Conservation (phyloP, 345 rosid genomes). For the Eucalyptus brandiana region DNA sequence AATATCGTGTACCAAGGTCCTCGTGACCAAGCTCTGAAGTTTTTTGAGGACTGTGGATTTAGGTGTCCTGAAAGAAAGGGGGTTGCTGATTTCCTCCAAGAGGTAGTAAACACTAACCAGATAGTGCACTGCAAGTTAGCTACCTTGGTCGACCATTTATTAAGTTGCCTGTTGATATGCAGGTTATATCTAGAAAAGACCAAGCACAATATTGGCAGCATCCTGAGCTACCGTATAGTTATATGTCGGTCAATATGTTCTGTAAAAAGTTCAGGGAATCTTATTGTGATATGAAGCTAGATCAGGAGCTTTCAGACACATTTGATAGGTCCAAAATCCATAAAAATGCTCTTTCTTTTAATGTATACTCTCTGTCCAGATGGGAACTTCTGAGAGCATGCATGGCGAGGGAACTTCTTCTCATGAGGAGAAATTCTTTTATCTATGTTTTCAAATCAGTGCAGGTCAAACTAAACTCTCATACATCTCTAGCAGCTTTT, state of each 20-base stretch:
- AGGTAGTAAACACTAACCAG: slow-evolving; percentile 5
- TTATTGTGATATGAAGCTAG: slow-evolving; percentile 9
- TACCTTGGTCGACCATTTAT: neutral
- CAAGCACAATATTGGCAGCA: slow-evolving; percentile 48
- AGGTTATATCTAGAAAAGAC: slow-evolving; percentile 63
- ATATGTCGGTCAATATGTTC: slow-evolving; percentile 25
- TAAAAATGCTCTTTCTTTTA: slow-evolving; percentile 26
- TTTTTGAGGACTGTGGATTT: slow-evolving; percentile 57
- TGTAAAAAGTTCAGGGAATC: slow-evolving; percentile 20
- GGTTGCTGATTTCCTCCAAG: slow-evolving; percentile 57
- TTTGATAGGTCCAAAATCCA: slow-evolving; percentile 21
- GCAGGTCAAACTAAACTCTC: slow-evolving; percentile 17
- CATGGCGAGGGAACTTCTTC: slow-evolving; percentile 40
- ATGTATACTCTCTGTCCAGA: slow-evolving; percentile 23
- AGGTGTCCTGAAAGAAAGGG: slow-evolving; percentile 55
- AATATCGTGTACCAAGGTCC: slow-evolving; percentile 52
- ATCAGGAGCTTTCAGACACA: slow-evolving; percentile 16
- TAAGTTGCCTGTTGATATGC: neutral
- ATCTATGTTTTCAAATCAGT: slow-evolving; percentile 36
- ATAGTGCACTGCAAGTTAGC: neutral
- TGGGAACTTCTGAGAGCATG: slow-evolving; percentile 56
- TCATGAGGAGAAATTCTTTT: slow-evolving; percentile 53
- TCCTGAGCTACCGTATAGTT: slow-evolving; percentile 12
- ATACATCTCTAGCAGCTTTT: neutral
- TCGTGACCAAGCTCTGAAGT: slow-evolving; percentile 8